These are phyloP conservation scores for Vigna nakashimae DNA, from an alignment of 306 rosid genomes.

Conservation along the genomic window DNA sequence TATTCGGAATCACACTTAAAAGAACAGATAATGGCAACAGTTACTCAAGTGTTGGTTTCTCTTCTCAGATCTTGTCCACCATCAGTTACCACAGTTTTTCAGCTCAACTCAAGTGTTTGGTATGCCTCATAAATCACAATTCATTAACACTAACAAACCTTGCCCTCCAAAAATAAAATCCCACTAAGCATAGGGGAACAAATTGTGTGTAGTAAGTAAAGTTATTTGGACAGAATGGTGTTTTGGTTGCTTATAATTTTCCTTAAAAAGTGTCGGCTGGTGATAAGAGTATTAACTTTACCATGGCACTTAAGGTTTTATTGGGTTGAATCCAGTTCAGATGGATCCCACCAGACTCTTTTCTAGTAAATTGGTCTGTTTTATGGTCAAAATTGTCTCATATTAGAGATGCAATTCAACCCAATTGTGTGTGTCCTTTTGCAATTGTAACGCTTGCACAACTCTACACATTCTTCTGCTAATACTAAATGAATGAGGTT, in stretches of 20 bases:
- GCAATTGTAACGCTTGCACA: background rate
- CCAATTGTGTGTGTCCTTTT: background rate
- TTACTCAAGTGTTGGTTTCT: slow-evolving; percentile 41
- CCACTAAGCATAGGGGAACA: background rate
- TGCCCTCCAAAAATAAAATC: background rate
- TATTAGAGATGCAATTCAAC: background rate
- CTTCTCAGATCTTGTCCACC: slow-evolving; percentile 25
- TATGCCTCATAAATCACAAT: slow-evolving; percentile 6
- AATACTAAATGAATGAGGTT: background rate
- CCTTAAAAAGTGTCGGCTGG: slow-evolving; percentile 42
- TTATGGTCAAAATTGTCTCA: slow-evolving; percentile 18
- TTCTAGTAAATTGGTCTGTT: background rate
- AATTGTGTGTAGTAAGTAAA: background rate
- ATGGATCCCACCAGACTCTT: slow-evolving; percentile 42
- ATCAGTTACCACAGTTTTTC: slow-evolving; percentile 43
- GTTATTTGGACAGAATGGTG: background rate
- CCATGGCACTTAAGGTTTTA: background rate
- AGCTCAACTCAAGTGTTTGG: slow-evolving; percentile 33
- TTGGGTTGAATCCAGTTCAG: slow-evolving; percentile 40
- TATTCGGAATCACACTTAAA: background rate
- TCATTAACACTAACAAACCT: background rate
- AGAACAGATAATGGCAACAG: slow-evolving; percentile 43
- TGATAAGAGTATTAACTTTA: slow-evolving; percentile 1
- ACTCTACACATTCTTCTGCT: background rate
- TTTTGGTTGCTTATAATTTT: slow-evolving; percentile 27